Conservation (phyloP, 768 basidiomycete genomes). For the Naganishia kalamii region DNA sequence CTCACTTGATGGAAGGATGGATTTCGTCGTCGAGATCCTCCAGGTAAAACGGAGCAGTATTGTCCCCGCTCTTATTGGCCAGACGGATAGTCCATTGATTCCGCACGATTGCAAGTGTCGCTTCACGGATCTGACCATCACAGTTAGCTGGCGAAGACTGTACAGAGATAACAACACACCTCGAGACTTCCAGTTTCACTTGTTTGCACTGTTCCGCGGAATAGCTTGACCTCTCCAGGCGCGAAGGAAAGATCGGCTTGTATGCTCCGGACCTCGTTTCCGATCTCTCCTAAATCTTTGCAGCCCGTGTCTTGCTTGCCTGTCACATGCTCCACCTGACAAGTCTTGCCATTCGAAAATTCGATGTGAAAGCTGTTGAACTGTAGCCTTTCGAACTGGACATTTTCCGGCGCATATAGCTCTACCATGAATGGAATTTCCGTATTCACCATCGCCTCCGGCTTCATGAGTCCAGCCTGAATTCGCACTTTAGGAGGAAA, state of each 20-base stretch:
- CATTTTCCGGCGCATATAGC: not conserved
- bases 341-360: conserved; percentile 6
- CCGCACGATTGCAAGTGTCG: not conserved
- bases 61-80: not conserved
- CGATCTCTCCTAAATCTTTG: not conserved
- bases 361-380: conserved; percentile 51
- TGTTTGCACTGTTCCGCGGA: not conserved
- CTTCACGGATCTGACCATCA: not conserved
- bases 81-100: conserved; percentile 3
- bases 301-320: not conserved
- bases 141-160: not conserved
- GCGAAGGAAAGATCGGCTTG: not conserved
- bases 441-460: not conserved
- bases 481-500: not conserved
- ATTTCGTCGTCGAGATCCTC: conserved; percentile 1
- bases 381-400: conserved; percentile 50
- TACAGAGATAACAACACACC: not conserved
- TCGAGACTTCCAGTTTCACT: not conserved
- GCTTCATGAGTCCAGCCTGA: not conserved
- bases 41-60: not conserved
- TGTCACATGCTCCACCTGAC: not conserved
- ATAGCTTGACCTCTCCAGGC: not conserved
- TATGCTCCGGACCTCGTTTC: not conserved
- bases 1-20: not conserved
- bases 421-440: not conserved